Percentiles rank a stretch among this genome's conserved stretches.
phyloP scores from a whole-genome alignment of 2,329 filamentous ascomycete species.

The Helminthosporium solani region DNA sequence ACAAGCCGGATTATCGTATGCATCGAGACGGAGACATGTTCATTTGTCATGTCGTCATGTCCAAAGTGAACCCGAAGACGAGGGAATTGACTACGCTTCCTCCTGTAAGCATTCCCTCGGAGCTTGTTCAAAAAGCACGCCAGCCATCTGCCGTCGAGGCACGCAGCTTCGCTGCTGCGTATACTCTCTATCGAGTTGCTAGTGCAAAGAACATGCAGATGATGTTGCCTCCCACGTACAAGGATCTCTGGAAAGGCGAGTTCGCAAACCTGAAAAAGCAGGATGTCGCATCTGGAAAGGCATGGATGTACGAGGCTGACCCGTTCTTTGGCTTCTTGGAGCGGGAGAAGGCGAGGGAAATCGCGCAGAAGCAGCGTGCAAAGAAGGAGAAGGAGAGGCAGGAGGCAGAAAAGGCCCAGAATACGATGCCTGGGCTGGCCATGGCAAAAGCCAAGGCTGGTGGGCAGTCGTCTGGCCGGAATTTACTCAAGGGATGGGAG shows the following conservation, averaged over 20 bases:
- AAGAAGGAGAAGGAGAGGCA: slow-evolving; percentile 60
- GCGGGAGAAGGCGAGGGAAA: slow-evolving; percentile 73
- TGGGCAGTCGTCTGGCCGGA: slow-evolving; percentile 37
- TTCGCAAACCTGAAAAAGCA: slow-evolving; percentile 80
- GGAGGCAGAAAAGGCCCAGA: slow-evolving; percentile 63
- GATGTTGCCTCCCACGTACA: slow-evolving; percentile 88
- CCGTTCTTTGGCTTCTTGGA: slow-evolving; percentile 82
- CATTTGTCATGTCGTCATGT: slow-evolving; percentile 79
- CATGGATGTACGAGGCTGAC: slow-evolving; percentile 93
- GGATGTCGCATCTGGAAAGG: slow-evolving; percentile 73
- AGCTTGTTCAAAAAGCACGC: slow-evolving; percentile 72
- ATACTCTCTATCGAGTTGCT: slow-evolving; percentile 85
- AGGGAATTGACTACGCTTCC: slow-evolving; percentile 72
- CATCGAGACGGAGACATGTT: slow-evolving; percentile 74
- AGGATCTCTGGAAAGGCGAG: slow-evolving; percentile 83
- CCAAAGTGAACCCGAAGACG: slow-evolving; percentile 74
- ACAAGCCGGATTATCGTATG: slow-evolving; percentile 87
- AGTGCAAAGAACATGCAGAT: slow-evolving; percentile 96
- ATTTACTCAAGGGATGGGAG: slow-evolving; percentile 72
- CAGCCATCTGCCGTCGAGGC: slow-evolving; percentile 85
- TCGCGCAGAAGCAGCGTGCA: slow-evolving; percentile 75
- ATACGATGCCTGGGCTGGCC: slow-evolving; percentile 39
- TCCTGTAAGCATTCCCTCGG: slow-evolving; percentile 76
- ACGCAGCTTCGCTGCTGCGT: slow-evolving; percentile 88
- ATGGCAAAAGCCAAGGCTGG: slow-evolving; percentile 23